A percentile compares a stretch with the other conserved stretches of the same genome.
These are phyloP conservation scores for Lepidium campestre DNA, from an alignment of 441 rosid species.

Conservation along the genomic window DNA sequence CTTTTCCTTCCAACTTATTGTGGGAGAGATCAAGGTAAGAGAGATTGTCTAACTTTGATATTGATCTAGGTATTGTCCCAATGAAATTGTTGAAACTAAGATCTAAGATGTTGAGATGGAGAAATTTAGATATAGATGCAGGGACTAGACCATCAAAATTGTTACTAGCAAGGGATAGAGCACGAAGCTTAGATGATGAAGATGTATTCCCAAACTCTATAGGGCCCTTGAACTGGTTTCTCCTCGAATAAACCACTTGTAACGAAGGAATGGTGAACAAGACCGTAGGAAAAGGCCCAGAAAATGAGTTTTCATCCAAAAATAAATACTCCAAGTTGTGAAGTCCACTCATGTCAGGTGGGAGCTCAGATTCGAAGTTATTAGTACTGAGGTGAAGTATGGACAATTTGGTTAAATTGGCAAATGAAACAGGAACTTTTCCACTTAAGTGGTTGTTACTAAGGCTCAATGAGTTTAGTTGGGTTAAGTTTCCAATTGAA, in stretches of 20 bases:
- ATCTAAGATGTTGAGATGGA: not conserved
- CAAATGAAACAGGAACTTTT: not conserved
- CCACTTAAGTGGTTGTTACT: not conserved
- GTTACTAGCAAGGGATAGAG: not conserved
- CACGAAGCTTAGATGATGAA: not conserved
- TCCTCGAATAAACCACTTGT: accelerated
- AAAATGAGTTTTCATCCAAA: not conserved
- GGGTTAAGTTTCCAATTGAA: not conserved
- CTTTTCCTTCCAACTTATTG: not conserved
- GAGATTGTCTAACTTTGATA: not conserved
- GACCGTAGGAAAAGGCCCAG: not conserved
- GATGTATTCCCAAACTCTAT: not conserved
- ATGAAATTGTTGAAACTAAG: no score
- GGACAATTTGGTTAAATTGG: not conserved
- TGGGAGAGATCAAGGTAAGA: not conserved
- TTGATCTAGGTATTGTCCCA: not conserved
- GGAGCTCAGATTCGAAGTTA: not conserved
- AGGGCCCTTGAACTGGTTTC: not conserved
- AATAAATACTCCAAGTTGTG: not conserved
- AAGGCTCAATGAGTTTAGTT: not conserved
- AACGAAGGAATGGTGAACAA: not conserved
- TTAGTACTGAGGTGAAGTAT: not conserved
- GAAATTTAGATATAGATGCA: not conserved
- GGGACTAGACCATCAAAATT: not conserved
- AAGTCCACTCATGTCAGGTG: not conserved